Evolutionary conservation across 2,329 filamentous ascomycete species (phyloP).

Genomic region (Xylaria polymorpha): DNA sequence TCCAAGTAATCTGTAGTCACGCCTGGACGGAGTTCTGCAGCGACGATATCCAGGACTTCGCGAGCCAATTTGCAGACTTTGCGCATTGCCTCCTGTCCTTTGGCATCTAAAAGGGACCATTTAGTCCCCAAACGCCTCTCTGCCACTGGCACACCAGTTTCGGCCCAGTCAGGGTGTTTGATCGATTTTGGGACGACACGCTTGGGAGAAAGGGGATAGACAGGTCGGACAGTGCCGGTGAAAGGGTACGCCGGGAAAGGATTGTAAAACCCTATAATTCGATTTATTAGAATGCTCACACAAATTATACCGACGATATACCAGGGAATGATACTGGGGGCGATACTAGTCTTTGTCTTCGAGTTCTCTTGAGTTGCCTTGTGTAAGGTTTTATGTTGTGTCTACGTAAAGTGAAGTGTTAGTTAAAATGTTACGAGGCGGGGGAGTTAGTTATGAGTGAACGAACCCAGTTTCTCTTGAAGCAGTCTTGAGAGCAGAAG

Average conservation of each 20-base stretch:
- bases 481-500: slow-evolving; percentile 99
- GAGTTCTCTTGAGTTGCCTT: slow-evolving; percentile 67
- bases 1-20: slow-evolving; percentile 96
- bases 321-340: slow-evolving; percentile 77
- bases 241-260: slow-evolving; percentile 90
- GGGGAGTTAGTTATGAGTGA: not conserved
- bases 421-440: not conserved
- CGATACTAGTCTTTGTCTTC: slow-evolving; percentile 67
- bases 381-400: slow-evolving; percentile 83
- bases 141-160: slow-evolving; percentile 78
- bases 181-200: slow-evolving; percentile 83
- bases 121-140: slow-evolving; percentile 76
- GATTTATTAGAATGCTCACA: slow-evolving; percentile 67
- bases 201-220: slow-evolving; percentile 82
- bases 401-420: slow-evolving; percentile 59
- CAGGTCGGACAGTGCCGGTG: slow-evolving; percentile 83
- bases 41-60: slow-evolving; percentile 93
- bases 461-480: slow-evolving; percentile 97
- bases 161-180: slow-evolving; percentile 85
- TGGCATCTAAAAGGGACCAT: slow-evolving; percentile 81
- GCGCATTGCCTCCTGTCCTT: slow-evolving; percentile 88
- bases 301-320: slow-evolving; percentile 76
- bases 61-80: slow-evolving; percentile 87
- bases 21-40: slow-evolving; percentile 83
- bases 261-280: slow-evolving; percentile 89